These are phyloP conservation scores for Pinus taeda DNA, from an alignment of 75 land plant species.

Conservation along the genomic window DNA sequence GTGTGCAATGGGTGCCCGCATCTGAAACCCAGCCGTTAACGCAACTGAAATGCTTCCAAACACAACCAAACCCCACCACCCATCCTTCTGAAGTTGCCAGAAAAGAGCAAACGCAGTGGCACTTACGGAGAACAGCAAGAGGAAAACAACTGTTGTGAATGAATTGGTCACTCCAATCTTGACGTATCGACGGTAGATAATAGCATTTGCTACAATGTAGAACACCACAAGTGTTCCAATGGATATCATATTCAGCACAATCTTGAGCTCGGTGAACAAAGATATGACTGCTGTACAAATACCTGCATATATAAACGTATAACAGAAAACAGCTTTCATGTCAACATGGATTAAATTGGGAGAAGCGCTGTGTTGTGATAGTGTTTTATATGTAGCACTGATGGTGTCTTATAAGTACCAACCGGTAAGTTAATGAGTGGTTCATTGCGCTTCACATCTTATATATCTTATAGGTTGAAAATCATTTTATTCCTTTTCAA, in stretches of 20 bases:
- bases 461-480: too few relatives aligned
- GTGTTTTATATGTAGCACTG: too few relatives aligned
- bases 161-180: constrained; percentile 29
- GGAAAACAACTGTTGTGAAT: constrained; percentile 32
- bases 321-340: not conserved
- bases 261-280: constrained; percentile 60
- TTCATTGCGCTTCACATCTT: too few relatives aligned
- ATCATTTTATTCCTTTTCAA: too few relatives aligned
- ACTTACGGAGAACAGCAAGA: constrained; percentile 29
- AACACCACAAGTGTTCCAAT: constrained; percentile 84
- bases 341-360: not conserved
- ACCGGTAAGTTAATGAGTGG: too few relatives aligned
- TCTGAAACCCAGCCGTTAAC: constrained; percentile 26
- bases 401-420: too few relatives aligned
- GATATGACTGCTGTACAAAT: constrained; percentile 63
- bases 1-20: constrained; percentile 36
- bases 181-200: constrained; percentile 59
- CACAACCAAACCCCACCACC: constrained; percentile 29
- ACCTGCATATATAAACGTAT: constrained; percentile 29
- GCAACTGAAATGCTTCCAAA: constrained; percentile 21
- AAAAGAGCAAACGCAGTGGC: constrained; percentile 50
- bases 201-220: constrained; percentile 79
- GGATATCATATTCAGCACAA: constrained; percentile 60
- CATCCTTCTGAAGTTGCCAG: constrained; percentile 41
- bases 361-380: not conserved